Base-by-base conservation (phyloP, 768 basidiomycete species). In the Rhodotorula paludigena region DNA sequence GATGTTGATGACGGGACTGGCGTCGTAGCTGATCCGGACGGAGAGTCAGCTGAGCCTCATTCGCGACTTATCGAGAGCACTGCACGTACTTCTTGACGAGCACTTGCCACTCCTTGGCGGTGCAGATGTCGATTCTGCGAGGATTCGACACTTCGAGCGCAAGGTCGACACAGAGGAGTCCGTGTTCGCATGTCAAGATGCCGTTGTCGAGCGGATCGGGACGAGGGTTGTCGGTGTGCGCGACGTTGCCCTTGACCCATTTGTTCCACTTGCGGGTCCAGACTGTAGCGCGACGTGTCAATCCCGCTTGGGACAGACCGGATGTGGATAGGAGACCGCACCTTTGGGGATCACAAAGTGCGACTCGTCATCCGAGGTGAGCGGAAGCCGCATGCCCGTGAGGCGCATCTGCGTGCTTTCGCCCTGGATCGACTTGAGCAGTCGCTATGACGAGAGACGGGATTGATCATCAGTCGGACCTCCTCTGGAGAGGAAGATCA, bases 221-320 rank as follows among this genome's bases (percentile, higher is more conserved):
- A 38, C 89, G 84, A 38, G 79, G 69, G 57, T 79, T 74, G 64
- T 84, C 83, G 12, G 80, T 78, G 23, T 87, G 87, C 59, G 82
- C 82, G 60, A 32, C 54, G 12, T 2, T 33, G 10, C 32, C 15
- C 14, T 12, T 4, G 44, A 86, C 74, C 90, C 90, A 92, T 63
- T 82, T 81, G 61, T 81, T 81, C 90, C 90, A 92, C 45, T 79
- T 74, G 33, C 82, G 84, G 56, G 87, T 78, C 75, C 90, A 92
- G 4, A 80, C 80, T 38, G 82, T 5, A 0, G 14, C 16, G 6
- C 8, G 32, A 5, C 1, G n/a, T n/a, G n/a, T n/a, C n/a, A n/a
- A n/a, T n/a, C n/a, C n/a, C n/a, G n/a, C n/a, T n/a, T n/a, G n/a
- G n/a, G n/a, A n/a, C n/a, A n/a, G n/a, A n/a, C n/a, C n/a, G n/a